phyloP scores from a whole-genome alignment of 208 protist genomes.

The Acanthamoeba castellanii region DNA sequence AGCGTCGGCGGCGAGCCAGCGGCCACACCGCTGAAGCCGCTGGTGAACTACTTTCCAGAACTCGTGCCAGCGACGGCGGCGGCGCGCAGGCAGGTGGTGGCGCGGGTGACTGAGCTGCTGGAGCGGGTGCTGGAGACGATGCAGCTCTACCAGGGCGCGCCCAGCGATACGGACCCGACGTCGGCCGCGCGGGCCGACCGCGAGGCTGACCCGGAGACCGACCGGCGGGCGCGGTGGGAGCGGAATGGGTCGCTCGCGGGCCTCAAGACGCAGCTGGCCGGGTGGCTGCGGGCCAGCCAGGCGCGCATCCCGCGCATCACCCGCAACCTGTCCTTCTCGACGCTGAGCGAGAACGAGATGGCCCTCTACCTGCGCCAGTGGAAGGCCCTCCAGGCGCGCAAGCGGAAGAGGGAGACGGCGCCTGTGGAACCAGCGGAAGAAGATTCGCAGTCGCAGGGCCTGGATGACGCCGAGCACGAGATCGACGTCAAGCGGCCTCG shows the following conservation, averaged over 20 bases:
- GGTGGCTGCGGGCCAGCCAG: neutral
- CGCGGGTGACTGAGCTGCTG: neutral
- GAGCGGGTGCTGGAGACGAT: neutral
- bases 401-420: neutral
- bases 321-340: conserved; percentile 34
- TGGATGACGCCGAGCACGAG: neutral
- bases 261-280: neutral
- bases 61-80: neutral
- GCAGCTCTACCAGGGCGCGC: neutral
- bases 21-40: neutral
- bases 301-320: conserved; percentile 61
- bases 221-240: neutral
- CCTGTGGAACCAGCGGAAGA: neutral
- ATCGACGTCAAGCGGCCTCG: conserved; percentile 34
- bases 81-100: neutral
- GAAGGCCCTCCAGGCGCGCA: neutral
- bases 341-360: conserved; percentile 57
- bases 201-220: neutral
- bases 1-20: neutral
- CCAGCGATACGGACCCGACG: neutral
- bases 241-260: neutral
- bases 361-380: conserved; percentile 23
- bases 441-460: neutral
- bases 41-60: neutral
- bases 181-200: neutral